These are phyloP conservation scores for Paracoccidioides brasiliensis DNA, from an alignment of 2,329 filamentous ascomycete genomes.

Conservation along the genomic window DNA sequence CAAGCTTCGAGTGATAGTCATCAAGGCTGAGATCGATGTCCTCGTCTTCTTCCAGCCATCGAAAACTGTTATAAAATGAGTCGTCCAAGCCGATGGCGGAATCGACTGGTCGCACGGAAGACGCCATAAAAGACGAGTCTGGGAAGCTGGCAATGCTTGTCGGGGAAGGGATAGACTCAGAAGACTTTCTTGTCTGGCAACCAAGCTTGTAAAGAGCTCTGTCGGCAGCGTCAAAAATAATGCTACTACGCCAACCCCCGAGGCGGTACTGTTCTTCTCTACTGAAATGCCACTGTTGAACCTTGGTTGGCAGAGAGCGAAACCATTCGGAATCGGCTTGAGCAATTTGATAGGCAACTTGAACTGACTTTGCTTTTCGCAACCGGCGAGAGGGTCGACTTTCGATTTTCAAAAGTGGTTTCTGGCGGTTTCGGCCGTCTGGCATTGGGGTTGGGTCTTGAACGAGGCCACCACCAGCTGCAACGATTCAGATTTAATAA, in stretches of 20 bases:
- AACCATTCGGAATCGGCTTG: conserved; percentile 55
- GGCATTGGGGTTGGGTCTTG: not conserved
- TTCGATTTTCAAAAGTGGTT: not conserved
- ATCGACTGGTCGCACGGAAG: conserved; percentile 19
- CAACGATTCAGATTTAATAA: not conserved
- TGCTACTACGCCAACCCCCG: conserved; percentile 39
- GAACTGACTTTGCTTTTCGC: conserved; percentile 25
- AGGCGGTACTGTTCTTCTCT: conserved; percentile 53
- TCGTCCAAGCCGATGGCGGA: conserved; percentile 33
- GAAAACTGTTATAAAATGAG: conserved; percentile 53
- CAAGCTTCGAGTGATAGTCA: conserved; percentile 54
- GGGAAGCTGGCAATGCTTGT: not conserved
- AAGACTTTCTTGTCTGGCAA: conserved; percentile 24
- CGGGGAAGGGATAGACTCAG: conserved; percentile 13
- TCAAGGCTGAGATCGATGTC: conserved; percentile 58
- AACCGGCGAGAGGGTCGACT: conserved; percentile 13
- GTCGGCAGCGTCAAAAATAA: conserved; percentile 47
- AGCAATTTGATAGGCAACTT: conserved; percentile 29
- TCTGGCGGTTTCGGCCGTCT: not conserved
- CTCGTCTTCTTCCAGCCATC: conserved; percentile 61
- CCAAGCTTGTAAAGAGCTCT: conserved; percentile 41
- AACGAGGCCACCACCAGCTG: not conserved
- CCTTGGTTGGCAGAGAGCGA: conserved; percentile 56
- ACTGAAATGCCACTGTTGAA: conserved; percentile 57
- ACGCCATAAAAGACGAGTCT: conserved; percentile 14